A percentile compares a stretch with the other conserved stretches of the same genome.
Conservation (phyloP, 306 rosid species). For the Castanea crenata region DNA sequence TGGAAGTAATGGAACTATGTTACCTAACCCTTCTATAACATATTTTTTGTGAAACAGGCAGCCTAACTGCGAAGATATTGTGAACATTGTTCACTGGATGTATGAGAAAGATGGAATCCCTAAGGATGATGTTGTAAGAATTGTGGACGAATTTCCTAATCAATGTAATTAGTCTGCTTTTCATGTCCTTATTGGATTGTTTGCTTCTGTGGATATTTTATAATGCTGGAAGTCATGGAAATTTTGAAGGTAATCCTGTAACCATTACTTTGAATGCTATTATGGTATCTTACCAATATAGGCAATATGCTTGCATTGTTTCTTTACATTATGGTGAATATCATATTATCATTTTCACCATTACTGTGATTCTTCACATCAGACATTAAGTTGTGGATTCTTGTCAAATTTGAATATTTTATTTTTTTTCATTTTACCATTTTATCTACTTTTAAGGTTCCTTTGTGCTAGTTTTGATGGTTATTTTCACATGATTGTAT, state of each 20-base stretch:
- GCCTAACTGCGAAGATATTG: slow-evolving; percentile 81
- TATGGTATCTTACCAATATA: background rate
- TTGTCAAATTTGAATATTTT: background rate
- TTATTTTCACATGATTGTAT: background rate
- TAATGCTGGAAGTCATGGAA: background rate
- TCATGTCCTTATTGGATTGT: slow-evolving; percentile 1
- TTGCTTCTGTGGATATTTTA: slow-evolving; percentile 5
- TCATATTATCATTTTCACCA: background rate
- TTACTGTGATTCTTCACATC: background rate
- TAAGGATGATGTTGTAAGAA: slow-evolving; percentile 55
- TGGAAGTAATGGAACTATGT: slow-evolving; percentile 7
- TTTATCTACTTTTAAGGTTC: background rate
- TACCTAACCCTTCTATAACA: slow-evolving; percentile 28
- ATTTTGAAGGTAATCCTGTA: background rate
- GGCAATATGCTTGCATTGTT: background rate
- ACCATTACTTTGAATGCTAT: background rate
- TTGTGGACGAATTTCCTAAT: slow-evolving; percentile 78
- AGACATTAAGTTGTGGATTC: background rate
- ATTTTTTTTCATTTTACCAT: background rate
- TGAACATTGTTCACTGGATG: slow-evolving; percentile 82
- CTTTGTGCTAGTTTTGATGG: background rate
- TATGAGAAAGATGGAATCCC: slow-evolving; percentile 88
- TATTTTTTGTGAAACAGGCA: slow-evolving; percentile 71
- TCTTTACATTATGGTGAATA: background rate
- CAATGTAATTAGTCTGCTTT: slow-evolving; percentile 57